Percentiles rank a stretch among this genome's conserved stretches.
phyloP scores from a whole-genome alignment of 768 basidiomycete species.

The Gloeopeniophorella convolvens region DNA sequence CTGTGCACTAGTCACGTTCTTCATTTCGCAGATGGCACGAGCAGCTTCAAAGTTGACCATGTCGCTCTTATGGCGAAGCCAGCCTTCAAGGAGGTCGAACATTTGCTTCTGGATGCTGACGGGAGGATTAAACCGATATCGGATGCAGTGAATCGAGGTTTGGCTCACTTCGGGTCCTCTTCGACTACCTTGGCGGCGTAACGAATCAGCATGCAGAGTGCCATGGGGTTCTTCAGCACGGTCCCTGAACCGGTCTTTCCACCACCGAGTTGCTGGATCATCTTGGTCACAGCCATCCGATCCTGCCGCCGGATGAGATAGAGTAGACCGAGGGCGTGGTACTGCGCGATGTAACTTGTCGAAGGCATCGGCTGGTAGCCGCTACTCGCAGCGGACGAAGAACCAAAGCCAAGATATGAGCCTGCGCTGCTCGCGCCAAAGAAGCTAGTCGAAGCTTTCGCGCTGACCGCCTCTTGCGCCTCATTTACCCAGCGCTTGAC shows the following conservation, averaged over 20 bases:
- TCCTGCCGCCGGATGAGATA: constrained; percentile 96
- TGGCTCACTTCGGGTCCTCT: constrained; percentile 91
- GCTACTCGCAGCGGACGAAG: constrained; percentile 41
- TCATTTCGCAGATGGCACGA: constrained; percentile 95
- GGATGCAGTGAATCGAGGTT: background rate
- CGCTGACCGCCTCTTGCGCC: constrained; percentile 91
- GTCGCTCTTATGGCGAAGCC: constrained; percentile 97
- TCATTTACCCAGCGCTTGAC: constrained; percentile 99
- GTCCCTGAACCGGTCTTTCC: constrained; percentile 80
- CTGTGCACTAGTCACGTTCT: constrained; percentile 68
- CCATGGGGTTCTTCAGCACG: constrained; percentile 91
- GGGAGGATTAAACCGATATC: constrained; percentile 3
- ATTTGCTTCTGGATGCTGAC: constrained; percentile 84
- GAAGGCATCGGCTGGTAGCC: constrained; percentile 77
- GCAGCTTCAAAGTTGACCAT: constrained; percentile 99
- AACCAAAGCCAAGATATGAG: constrained; percentile 68
- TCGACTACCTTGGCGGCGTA: constrained; percentile 99
- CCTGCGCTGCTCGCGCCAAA: constrained; percentile 43
- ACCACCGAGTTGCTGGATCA: constrained; percentile 96
- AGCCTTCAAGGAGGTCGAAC: constrained; percentile 88
- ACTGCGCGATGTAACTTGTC: constrained; percentile 91
- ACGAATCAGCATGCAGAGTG: constrained; percentile 95
- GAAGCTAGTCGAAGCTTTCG: constrained; percentile 71
- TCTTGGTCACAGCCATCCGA: constrained; percentile 98
- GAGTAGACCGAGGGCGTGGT: constrained; percentile 90